These are phyloP conservation scores for Phytophthora vignae DNA, from an alignment of 352 stramenopile species.

Conservation along the genomic window DNA sequence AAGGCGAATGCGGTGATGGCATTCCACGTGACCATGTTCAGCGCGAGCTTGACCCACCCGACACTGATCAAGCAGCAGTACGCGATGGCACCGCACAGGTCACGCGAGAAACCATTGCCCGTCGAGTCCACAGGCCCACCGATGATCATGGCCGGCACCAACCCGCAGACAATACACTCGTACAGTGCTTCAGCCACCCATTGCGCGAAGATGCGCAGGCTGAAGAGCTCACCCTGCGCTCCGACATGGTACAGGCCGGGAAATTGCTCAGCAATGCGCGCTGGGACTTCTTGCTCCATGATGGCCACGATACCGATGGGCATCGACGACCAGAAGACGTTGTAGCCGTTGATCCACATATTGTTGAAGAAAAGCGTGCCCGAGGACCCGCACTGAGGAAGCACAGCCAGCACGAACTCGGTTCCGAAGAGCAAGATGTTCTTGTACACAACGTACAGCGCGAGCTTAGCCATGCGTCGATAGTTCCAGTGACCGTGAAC, in stretches of 20 bases:
- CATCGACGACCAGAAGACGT: conserved; percentile 96
- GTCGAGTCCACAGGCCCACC: conserved; percentile 63
- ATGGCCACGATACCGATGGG: conserved; percentile 90
- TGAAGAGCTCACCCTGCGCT: conserved; percentile 85
- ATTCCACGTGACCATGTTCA: conserved; percentile 90
- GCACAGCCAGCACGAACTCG: conserved; percentile 90
- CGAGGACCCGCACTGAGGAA: conserved; percentile 64
- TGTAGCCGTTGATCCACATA: conserved; percentile 95
- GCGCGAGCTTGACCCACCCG: conserved; percentile 79
- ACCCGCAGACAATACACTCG: conserved; percentile 75
- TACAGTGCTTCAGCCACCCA: conserved; percentile 88
- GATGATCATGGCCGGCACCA: conserved; percentile 72
- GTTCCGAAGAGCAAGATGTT: conserved; percentile 94
- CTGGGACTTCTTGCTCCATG: conserved; percentile 84
- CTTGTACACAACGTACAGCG: conserved; percentile 99
- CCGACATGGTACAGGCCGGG: conserved; percentile 85
- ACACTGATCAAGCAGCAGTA: conserved; percentile 88
- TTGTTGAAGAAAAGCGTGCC: conserved; percentile 91
- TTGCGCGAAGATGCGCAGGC: conserved; percentile 73
- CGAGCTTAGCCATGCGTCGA: conserved; percentile 94
- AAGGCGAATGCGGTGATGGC: conserved; percentile 64
- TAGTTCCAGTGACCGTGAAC: conserved; percentile 99
- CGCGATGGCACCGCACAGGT: conserved; percentile 74
- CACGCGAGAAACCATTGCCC: conserved; percentile 68
- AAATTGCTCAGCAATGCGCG: conserved; percentile 74